Evolutionary conservation across 306 rosid species (phyloP), one percentile per base, ranked within the genome.

Genomic region (Gleditsia sinensis): DNA sequence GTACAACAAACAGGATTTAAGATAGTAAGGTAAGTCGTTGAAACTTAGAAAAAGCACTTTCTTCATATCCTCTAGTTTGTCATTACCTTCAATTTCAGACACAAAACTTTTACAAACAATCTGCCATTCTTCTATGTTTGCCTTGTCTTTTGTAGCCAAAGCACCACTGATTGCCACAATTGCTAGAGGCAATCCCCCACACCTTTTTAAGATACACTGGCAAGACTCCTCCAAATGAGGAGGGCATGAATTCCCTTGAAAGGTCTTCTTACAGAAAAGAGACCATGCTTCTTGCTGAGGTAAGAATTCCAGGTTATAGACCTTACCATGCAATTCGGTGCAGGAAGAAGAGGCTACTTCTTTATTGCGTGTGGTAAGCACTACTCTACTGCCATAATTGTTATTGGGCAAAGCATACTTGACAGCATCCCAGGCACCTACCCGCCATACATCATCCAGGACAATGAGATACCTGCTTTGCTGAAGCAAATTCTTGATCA

Each of bases 1-100:
- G 75, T 89, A 89, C 82, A 89, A 39, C 77, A 89, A 42, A 64
- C 91, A 86, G 28, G 89, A 86, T 36, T 89, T 86, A 46, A 89
- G 87, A 77, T 87, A 75, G 80, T 81, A 86, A 32, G 91, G 94
- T 14, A 89, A 77, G 40, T 86, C 94, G 33, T 86, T 83, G 81
- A 78, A 85, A 75, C 94, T 86, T 4, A 89, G 78, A 1, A 82
- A 86, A 61, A 87, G 74, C 7, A 86, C 86, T 75, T 62, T 81
- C 23, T 83, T 83, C 88, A 84, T 81, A 39, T 54, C 80, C 46
- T 59, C 87, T 21, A 84, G 78, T 51, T 46, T 71, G 67, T 78
- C 77, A 60, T 82, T 88, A 37, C 75, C 78, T 50, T 75, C 71
- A 36, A 84, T 74, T 61, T 73, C 88, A 42, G 83, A 61, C 3